Conservation (phyloP, 306 rosid genomes). For the Vachellia collinsii region DNA sequence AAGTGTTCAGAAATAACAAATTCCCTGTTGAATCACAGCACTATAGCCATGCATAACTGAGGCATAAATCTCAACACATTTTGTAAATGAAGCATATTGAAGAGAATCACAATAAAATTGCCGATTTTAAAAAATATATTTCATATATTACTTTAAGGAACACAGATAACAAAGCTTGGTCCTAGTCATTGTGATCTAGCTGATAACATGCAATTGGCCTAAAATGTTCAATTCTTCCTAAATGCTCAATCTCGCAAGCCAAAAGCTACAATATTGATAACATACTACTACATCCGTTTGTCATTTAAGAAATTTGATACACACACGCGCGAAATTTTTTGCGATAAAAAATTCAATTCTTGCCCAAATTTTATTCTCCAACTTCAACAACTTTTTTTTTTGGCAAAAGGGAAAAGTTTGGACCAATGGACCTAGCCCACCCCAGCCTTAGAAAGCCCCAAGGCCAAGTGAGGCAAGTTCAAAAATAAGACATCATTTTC, state of each 20-base stretch:
- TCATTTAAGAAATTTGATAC: neutral
- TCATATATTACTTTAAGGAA: slow-evolving; percentile 9
- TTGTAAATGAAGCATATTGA: slow-evolving; percentile 24
- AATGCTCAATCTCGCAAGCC: neutral
- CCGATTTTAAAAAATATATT: neutral
- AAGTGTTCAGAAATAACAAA: slow-evolving; percentile 26
- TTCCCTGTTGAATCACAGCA: slow-evolving; percentile 5
- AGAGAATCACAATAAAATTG: neutral
- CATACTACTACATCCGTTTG: neutral
- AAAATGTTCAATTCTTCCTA: neutral
- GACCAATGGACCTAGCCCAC: neutral
- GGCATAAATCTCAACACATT: neutral
- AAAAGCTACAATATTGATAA: slow-evolving; percentile 1
- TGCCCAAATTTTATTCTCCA: neutral
- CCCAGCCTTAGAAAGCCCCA: neutral
- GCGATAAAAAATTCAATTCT: neutral
- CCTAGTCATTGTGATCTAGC: neutral
- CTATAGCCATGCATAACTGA: slow-evolving; percentile 10
- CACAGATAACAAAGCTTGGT: neutral
- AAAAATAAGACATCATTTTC: neutral
- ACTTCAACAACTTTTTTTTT: neutral
- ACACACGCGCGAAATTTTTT: neutral
- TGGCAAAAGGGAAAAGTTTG: neutral
- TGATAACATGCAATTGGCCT: neutral
- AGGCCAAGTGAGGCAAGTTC: neutral